Percentiles rank a stretch among this genome's conserved stretches.
These are phyloP conservation scores for Pseudozyma hubeiensis DNA, from an alignment of 1,284 basidiomycete genomes.

Conservation along the genomic window DNA sequence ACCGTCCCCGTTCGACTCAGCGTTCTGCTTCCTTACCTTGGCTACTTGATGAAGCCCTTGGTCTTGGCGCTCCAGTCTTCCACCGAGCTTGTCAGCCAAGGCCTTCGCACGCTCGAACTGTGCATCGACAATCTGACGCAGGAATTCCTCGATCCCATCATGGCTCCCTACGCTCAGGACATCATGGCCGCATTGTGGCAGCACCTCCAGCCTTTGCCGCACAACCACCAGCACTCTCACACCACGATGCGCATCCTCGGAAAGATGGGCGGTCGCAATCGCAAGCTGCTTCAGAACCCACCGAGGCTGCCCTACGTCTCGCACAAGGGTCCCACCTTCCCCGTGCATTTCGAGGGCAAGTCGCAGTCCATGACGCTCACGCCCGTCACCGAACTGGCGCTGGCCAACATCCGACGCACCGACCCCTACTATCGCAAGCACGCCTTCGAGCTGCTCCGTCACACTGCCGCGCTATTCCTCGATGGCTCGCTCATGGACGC, in stretches of 20 bases:
- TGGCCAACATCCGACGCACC: constrained; percentile 76
- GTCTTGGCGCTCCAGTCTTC: constrained; percentile 84
- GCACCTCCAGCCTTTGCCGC: constrained; percentile 85
- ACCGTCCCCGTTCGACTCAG: constrained; percentile 96
- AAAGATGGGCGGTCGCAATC: constrained; percentile 94
- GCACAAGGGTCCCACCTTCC: constrained; percentile 42
- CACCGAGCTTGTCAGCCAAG: constrained; percentile 92
- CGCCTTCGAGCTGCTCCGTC: constrained; percentile 83
- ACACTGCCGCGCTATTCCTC: constrained; percentile 78
- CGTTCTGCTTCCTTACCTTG: constrained; percentile 93
- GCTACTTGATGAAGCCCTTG: constrained; percentile 95
- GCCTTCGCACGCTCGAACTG: constrained; percentile 94
- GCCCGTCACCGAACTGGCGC: constrained; percentile 80
- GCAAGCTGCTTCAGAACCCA: constrained; percentile 81
- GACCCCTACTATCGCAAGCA: constrained; percentile 77
- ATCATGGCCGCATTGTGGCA: constrained; percentile 83
- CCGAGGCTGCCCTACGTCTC: constrained; percentile 78
- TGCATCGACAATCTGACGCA: constrained; percentile 99
- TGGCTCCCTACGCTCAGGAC: constrained; percentile 81
- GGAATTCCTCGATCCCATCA: constrained; percentile 96
- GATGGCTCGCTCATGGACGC: constrained; percentile 73
- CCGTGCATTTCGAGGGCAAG: constrained; percentile 50
- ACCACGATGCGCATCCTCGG: constrained; percentile 96
- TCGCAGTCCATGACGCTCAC: constrained; percentile 78
- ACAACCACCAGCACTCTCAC: constrained; percentile 90